Evolutionary conservation across 2,329 filamentous ascomycete genomes (phyloP).

Genomic region (Epichloe aotearoae): DNA sequence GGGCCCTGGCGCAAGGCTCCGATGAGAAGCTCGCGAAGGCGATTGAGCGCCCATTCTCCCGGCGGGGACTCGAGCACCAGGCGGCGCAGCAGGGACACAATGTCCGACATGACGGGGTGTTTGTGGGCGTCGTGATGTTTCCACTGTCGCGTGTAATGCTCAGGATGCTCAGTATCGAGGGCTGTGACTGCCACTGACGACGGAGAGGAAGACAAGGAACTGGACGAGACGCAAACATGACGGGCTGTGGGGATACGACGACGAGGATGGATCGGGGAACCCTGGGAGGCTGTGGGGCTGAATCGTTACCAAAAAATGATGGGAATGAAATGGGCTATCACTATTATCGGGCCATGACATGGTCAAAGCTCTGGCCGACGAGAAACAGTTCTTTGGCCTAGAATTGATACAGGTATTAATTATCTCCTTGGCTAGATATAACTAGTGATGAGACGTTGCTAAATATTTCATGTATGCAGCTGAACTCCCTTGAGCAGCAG

Average conservation of each 20-base stretch:
- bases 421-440: no score
- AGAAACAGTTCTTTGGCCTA: no score
- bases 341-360: no score
- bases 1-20: slow-evolving; percentile 81
- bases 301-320: no score
- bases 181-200: background rate
- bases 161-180: background rate
- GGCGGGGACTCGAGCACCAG: slow-evolving; percentile 85
- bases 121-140: background rate
- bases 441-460: no score
- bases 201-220: background rate
- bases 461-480: no score
- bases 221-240: background rate
- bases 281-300: no score
- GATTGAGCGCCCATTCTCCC: slow-evolving; percentile 73
- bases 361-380: no score
- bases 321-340: no score
- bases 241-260: background rate
- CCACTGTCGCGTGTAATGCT: background rate
- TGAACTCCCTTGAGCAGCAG: no score
- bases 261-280: background rate
- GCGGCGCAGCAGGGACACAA: slow-evolving; percentile 36
- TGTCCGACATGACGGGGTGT: slow-evolving; percentile 33
- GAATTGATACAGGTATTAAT: no score
- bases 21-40: slow-evolving; percentile 73